phyloP scores from a whole-genome alignment of 495 filamentous ascomycete species.

The Diplogelasinospora grovesii region DNA sequence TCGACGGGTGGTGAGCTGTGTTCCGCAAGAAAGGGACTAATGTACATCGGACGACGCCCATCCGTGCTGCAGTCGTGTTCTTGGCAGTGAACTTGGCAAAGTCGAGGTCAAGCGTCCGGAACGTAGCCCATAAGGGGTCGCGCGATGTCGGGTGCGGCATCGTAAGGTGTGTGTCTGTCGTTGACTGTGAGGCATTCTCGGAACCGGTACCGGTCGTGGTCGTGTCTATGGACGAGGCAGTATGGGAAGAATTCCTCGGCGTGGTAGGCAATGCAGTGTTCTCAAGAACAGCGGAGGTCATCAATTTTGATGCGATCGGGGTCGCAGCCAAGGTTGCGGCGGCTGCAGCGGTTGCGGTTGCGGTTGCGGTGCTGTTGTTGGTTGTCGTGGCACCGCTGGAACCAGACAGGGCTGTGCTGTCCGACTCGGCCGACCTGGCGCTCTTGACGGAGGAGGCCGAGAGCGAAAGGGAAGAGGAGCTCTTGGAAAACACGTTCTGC shows the following conservation, averaged over 20 bases:
- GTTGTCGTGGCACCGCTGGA: constrained; percentile 3
- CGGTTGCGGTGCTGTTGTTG: constrained; percentile 11
- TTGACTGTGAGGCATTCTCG: constrained; percentile 54
- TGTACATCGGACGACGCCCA: constrained; percentile 67
- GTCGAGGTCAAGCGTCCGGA: constrained; percentile 74
- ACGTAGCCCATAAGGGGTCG: constrained; percentile 87
- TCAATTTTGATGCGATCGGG: constrained; percentile 5
- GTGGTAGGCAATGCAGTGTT: constrained; percentile 23
- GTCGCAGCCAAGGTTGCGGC: neutral
- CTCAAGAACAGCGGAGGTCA: constrained; percentile 1
- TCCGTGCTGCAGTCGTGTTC: constrained; percentile 69
- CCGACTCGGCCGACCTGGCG: constrained; percentile 11
- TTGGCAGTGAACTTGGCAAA: constrained; percentile 72
- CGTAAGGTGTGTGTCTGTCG: constrained; percentile 28
- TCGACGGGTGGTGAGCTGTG: constrained; percentile 64
- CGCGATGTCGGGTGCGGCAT: constrained; percentile 45
- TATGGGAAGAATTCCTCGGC: constrained; percentile 47
- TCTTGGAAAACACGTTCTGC: constrained; percentile 30
- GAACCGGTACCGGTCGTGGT: constrained; percentile 47
- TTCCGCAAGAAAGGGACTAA: constrained; percentile 80
- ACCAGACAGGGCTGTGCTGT: constrained; percentile 11
- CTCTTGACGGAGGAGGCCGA: constrained; percentile 23
- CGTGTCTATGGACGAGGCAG: constrained; percentile 36
- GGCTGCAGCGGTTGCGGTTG: constrained; percentile 1
- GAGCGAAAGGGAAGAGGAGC: constrained; percentile 14